phyloP scores from a whole-genome alignment of 345 rosid genomes.

The Arabidopsis thaliana region TAIR10.1 NC_003070.9:22484001-22484500 shows the following conservation, averaged over 20 bases:
- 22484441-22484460: constrained; percentile 63
- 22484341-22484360: constrained; percentile 94
- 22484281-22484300: constrained; percentile 65
- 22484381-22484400: constrained; percentile 94
- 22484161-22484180: constrained; percentile 89
- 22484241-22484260: constrained; percentile 79
- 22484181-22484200: constrained; percentile 84
- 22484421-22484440: constrained; percentile 79
- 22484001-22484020: constrained; percentile 87
- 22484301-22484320: constrained; percentile 75
- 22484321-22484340: constrained; percentile 95
- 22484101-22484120: constrained; percentile 89
- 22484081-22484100: constrained; percentile 77
- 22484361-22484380: constrained; percentile 85
- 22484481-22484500: constrained; percentile 61
- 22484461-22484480: constrained; percentile 73
- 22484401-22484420: constrained; percentile 76
- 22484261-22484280: constrained; percentile 63
- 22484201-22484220: constrained; percentile 94
- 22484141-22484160: constrained; percentile 76
- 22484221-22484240: constrained; percentile 77
- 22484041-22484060: constrained; percentile 62
- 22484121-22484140: constrained; percentile 87
- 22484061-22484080: constrained; percentile 62
- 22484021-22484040: constrained; percentile 83